A percentile compares a stretch with the other conserved stretches of the same genome.
phyloP scores from a whole-genome alignment of 2,329 filamentous ascomycete genomes.

The Verticillium longisporum region DNA sequence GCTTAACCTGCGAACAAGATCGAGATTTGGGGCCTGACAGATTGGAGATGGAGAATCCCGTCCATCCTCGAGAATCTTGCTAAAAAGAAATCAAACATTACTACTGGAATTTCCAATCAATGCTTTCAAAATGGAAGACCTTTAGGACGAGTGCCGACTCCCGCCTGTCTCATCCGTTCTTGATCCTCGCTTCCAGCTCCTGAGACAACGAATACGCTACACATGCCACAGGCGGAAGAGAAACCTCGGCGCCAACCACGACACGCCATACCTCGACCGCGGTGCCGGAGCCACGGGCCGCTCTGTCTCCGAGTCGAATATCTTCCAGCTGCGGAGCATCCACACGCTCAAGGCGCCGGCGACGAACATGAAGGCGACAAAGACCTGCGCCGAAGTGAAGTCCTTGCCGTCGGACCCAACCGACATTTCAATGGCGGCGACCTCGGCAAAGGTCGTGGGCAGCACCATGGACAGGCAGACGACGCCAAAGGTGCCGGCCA shows the following conservation, averaged over 20 bases:
- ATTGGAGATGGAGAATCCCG: too few species aligned
- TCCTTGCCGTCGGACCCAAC: slow-evolving; percentile 27
- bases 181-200: too few species aligned
- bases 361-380: slow-evolving; percentile 56
- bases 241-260: slow-evolving; percentile 10
- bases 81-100: too few species aligned
- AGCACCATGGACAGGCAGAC: slow-evolving; percentile 53
- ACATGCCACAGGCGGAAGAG: slow-evolving; percentile 10
- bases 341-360: slow-evolving; percentile 44
- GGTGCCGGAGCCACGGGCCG: not conserved
- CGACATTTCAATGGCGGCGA: slow-evolving; percentile 45
- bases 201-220: not conserved
- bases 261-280: slow-evolving; percentile 2
- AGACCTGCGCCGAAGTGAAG: slow-evolving; percentile 53
- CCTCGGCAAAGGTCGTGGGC: slow-evolving; percentile 39
- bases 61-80: too few species aligned
- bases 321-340: slow-evolving; percentile 54
- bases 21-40: too few species aligned
- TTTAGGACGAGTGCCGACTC: too few species aligned
- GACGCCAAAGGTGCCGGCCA: slow-evolving; percentile 50
- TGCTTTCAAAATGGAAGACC: too few species aligned
- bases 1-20: too few species aligned
- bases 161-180: too few species aligned
- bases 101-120: too few species aligned
- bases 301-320: slow-evolving; percentile 21